These are phyloP conservation scores for Plasmodium knowlesi DNA, from an alignment of 169 alveolate species.

Conservation along the genomic window DNA sequence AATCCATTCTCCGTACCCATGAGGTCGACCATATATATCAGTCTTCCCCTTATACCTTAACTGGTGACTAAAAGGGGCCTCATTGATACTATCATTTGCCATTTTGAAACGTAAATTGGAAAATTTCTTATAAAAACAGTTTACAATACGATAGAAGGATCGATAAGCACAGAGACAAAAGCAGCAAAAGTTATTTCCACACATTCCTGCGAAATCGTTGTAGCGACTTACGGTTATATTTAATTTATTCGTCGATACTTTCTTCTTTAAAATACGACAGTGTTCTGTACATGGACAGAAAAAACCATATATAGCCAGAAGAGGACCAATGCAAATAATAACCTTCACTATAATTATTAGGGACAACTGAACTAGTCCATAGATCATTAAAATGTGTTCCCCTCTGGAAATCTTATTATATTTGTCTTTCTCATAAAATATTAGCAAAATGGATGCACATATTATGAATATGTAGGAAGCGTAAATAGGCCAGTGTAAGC, in stretches of 20 bases:
- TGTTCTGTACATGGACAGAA: constrained; percentile 87
- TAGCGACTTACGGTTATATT: constrained; percentile 83
- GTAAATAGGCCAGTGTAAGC: constrained; percentile 83
- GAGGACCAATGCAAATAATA: constrained; percentile 79
- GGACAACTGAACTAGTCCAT: constrained; percentile 78
- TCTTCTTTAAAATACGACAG: constrained; percentile 79
- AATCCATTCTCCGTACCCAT: constrained; percentile 92
- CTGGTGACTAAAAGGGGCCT: constrained; percentile 87
- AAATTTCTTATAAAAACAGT: constrained; percentile 58
- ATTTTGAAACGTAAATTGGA: constrained; percentile 40
- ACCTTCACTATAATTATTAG: constrained; percentile 76
- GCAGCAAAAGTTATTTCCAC: constrained; percentile 83
- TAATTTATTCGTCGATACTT: constrained; percentile 58
- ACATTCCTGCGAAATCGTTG: constrained; percentile 84
- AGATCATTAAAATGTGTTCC: constrained; percentile 70
- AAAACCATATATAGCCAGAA: constrained; percentile 83
- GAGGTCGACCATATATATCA: constrained; percentile 89
- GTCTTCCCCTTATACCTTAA: constrained; percentile 88
- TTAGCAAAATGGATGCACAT: constrained; percentile 77
- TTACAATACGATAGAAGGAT: constrained; percentile 78
- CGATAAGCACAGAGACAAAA: constrained; percentile 82
- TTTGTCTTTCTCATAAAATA: constrained; percentile 76
- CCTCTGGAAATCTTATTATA: constrained; percentile 70
- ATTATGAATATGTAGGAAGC: constrained; percentile 83
- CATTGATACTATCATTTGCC: constrained; percentile 40